These are phyloP conservation scores for Adansonia grandidieri DNA, from an alignment of 441 rosid genomes.

Conservation along the genomic window DNA sequence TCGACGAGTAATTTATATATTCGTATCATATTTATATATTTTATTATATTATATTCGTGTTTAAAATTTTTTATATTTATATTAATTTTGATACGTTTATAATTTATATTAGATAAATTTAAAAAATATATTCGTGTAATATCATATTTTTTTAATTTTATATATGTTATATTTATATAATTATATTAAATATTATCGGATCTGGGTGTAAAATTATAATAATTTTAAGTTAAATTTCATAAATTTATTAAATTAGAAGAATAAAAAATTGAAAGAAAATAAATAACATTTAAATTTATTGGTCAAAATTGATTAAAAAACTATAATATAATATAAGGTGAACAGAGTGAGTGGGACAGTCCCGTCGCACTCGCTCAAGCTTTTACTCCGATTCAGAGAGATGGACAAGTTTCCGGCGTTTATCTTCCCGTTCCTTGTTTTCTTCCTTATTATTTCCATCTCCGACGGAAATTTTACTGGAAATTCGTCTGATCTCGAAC, in stretches of 20 bases:
- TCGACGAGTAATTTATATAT: too few relatives aligned
- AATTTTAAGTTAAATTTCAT: background rate
- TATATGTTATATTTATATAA: too few relatives aligned
- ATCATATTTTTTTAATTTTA: too few relatives aligned
- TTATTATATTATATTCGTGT: too few relatives aligned
- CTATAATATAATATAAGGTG: background rate
- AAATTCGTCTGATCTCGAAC: conserved; percentile 30
- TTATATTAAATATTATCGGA: too few relatives aligned
- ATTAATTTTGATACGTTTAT: too few relatives aligned
- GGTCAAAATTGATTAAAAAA: background rate
- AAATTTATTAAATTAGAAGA: background rate
- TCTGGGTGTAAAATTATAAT: too few relatives aligned
- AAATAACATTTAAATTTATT: background rate
- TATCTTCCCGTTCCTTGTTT: background rate
- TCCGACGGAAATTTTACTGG: conserved; percentile 25
- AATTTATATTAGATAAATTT: too few relatives aligned
- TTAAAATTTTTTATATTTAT: too few relatives aligned
- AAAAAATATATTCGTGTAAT: too few relatives aligned
- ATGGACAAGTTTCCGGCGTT: background rate
- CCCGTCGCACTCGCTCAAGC: conserved; percentile 1
- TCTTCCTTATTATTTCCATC: conserved; percentile 16
- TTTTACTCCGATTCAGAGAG: background rate
- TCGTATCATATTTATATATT: too few relatives aligned
- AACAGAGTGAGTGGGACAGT: background rate
- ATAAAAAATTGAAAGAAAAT: background rate